A percentile compares a stretch with the other conserved stretches of the same genome.
Evolutionary conservation across 2,329 filamentous ascomycete species (phyloP).

Genomic region (Cercospora sojina): DNA sequence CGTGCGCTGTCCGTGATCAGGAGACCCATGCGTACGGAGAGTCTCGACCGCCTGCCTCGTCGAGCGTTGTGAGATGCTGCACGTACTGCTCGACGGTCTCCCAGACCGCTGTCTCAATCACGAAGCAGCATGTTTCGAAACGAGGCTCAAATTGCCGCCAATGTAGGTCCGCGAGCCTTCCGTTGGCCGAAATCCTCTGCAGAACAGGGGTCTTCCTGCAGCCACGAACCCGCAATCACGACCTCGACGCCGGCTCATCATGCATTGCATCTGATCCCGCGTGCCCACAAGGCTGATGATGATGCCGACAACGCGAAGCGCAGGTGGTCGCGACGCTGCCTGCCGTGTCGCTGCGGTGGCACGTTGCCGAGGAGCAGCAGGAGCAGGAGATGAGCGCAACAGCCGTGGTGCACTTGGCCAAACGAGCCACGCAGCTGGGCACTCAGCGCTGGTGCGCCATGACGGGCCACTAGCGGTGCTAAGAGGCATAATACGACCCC

Average conservation of each 20-base stretch:
- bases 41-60: not conserved
- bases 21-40: not conserved
- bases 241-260: not conserved
- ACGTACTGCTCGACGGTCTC: not conserved
- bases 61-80: not conserved
- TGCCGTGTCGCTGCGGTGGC: not conserved
- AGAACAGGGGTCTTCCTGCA: conserved; percentile 8
- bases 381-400: not conserved
- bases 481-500: not conserved
- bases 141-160: not conserved
- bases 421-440: conserved; percentile 3
- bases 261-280: not conserved
- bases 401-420: not conserved
- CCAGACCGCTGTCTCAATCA: not conserved
- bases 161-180: not conserved
- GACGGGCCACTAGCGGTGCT: not conserved
- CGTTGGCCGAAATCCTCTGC: not conserved
- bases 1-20: not conserved
- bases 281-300: conserved; percentile 4
- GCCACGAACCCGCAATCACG: not conserved
- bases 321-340: not conserved
- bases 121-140: not conserved
- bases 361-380: not conserved
- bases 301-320: not conserved
- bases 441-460: not conserved